These are phyloP conservation scores for Plectosphaerella sp. DNA, from an alignment of 2,329 filamentous ascomycete genomes.

Conservation along the genomic window DNA sequence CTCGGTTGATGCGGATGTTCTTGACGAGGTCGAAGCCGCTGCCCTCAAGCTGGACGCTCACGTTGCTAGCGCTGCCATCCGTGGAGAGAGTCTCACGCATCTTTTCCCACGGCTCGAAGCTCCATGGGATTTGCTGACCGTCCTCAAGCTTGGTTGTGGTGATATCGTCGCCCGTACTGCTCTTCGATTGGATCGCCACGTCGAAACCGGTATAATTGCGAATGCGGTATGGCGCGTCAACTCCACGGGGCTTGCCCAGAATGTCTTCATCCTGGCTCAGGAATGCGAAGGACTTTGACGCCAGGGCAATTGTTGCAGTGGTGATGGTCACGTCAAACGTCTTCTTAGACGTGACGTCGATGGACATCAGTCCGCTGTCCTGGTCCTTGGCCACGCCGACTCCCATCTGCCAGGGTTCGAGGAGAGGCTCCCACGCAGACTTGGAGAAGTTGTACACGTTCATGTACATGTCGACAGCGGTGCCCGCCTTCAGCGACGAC, in stretches of 20 bases:
- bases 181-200: conserved; percentile 76
- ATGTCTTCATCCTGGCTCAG: conserved; percentile 86
- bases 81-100: conserved; percentile 90
- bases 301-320: conserved; percentile 86
- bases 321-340: conserved; percentile 89
- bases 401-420: conserved; percentile 95
- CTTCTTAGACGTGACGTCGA: conserved; percentile 86
- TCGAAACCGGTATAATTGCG: conserved; percentile 96
- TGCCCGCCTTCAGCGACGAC: conserved; percentile 77
- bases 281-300: conserved; percentile 90
- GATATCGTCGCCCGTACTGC: conserved; percentile 59
- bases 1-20: conserved; percentile 85
- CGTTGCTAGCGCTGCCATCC: conserved; percentile 73
- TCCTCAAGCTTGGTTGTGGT: conserved; percentile 76
- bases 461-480: conserved; percentile 86
- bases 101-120: conserved; percentile 94
- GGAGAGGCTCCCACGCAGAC: conserved; percentile 92
- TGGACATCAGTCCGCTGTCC: conserved; percentile 68
- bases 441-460: conserved; percentile 99
- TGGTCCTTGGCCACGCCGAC: conserved; percentile 80
- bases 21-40: conserved; percentile 91
- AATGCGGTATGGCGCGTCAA: conserved; percentile 88
- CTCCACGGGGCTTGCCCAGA: conserved; percentile 84
- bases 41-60: conserved; percentile 81
- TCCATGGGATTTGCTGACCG: conserved; percentile 89